Conservation (phyloP, 2,329 filamentous ascomycete species). For the Ustilaginoidea virens region DNA sequence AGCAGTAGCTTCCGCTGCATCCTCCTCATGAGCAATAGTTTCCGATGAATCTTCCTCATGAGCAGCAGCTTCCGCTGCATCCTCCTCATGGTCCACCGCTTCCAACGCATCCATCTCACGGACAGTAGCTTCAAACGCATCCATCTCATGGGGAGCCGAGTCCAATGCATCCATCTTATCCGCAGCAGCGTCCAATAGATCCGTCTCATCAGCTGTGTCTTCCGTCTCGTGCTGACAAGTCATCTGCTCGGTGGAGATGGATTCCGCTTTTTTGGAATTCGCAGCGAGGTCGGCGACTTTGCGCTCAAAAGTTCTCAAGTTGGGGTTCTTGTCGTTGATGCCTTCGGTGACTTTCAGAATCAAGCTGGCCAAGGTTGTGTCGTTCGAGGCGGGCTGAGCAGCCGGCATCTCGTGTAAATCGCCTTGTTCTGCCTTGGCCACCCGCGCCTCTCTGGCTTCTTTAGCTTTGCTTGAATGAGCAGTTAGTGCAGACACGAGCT, state of each 20-base stretch:
- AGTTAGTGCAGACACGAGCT: slow-evolving; percentile 33
- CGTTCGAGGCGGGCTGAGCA: slow-evolving; percentile 4
- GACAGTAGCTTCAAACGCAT: too few relatives aligned
- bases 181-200: not conserved
- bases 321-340: slow-evolving; percentile 23
- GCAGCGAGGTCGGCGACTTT: slow-evolving; percentile 34
- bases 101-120: too few relatives aligned
- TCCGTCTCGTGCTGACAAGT: not conserved
- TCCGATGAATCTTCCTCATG: too few relatives aligned
- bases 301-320: slow-evolving; percentile 33
- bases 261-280: slow-evolving; percentile 13
- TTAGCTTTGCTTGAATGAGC: slow-evolving; percentile 13
- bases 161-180: not conserved
- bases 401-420: not conserved
- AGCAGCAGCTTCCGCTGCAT: too few relatives aligned
- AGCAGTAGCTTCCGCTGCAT: too few relatives aligned
- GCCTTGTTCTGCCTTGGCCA: slow-evolving; percentile 6
- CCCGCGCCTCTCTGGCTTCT: slow-evolving; percentile 7
- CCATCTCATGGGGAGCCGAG: too few relatives aligned
- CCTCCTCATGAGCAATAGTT: too few relatives aligned
- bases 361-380: slow-evolving; percentile 27
- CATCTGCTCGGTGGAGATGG: not conserved
- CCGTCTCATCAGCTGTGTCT: not conserved
- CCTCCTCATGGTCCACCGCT: too few relatives aligned
- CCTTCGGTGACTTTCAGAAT: slow-evolving; percentile 34